Percentiles rank a stretch among this genome's conserved stretches.
These are phyloP conservation scores for Nakataea oryzae DNA, from an alignment of 2,329 filamentous ascomycete genomes.

Conservation along the genomic window DNA sequence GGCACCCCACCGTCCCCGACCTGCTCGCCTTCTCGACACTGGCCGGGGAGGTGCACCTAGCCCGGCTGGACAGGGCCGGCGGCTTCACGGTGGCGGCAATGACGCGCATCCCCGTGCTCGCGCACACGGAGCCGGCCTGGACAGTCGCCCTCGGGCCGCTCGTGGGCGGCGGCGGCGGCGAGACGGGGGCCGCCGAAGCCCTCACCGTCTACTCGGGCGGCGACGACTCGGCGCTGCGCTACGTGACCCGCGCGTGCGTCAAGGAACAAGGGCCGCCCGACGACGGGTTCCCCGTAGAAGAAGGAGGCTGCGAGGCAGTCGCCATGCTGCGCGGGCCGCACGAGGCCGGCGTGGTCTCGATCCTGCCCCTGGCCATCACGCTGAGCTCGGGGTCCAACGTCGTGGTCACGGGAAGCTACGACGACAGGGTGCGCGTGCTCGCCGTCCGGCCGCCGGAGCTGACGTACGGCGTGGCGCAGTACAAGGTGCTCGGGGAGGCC, in stretches of 20 bases:
- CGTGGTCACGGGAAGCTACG: conserved; percentile 82
- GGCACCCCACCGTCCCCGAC: conserved; percentile 48
- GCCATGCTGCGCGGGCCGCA: conserved; percentile 30
- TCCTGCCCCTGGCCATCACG: conserved; percentile 53
- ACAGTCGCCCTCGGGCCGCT: conserved; percentile 48
- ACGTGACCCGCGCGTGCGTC: conserved; percentile 16
- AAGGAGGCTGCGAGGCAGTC: neutral
- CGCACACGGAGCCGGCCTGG: conserved; percentile 62
- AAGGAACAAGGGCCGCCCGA: too few species aligned
- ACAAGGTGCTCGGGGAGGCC: conserved; percentile 48
- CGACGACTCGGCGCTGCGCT: conserved; percentile 59
- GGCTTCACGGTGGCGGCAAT: conserved; percentile 18
- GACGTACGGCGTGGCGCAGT: conserved; percentile 28
- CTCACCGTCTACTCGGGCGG: conserved; percentile 57
- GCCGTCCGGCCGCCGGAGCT: conserved; percentile 30
- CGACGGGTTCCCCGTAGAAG: neutral
- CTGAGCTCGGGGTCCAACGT: conserved; percentile 34
- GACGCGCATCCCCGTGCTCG: conserved; percentile 29
- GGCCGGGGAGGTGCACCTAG: conserved; percentile 49
- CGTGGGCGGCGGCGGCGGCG: too few species aligned
- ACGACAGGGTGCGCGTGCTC: conserved; percentile 68
- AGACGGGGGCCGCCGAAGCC: neutral
- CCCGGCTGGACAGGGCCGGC: conserved; percentile 28
- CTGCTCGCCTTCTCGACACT: conserved; percentile 64
- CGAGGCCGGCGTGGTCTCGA: conserved; percentile 77